Evolutionary conservation across 2,329 filamentous ascomycete genomes (phyloP).

Genomic region (Penicillium sp.): DNA sequence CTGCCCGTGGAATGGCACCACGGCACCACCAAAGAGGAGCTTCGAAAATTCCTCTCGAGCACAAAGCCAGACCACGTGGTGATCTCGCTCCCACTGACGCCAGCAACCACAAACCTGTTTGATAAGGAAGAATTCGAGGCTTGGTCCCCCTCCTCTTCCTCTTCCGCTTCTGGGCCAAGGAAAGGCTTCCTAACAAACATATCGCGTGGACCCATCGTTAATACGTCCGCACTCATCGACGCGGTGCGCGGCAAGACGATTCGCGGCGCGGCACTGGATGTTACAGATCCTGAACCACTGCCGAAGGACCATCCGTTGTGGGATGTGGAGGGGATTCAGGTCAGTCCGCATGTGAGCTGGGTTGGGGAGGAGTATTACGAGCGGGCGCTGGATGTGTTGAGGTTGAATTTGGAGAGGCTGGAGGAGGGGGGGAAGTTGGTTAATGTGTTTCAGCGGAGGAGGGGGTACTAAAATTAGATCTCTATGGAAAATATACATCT

Average conservation of each 20-base stretch:
- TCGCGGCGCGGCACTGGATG: constrained; percentile 69
- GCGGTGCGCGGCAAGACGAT: constrained; percentile 55
- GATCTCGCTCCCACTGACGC: constrained; percentile 55
- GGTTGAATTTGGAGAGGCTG: constrained; percentile 53
- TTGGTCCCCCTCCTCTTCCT: constrained; percentile 37
- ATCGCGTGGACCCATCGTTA: constrained; percentile 60
- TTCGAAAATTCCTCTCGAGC: constrained; percentile 53
- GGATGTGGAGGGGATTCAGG: constrained; percentile 63
- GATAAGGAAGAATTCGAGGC: constrained; percentile 52
- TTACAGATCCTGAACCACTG: constrained; percentile 75
- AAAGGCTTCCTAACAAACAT: constrained; percentile 68
- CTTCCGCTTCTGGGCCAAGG: constrained; percentile 23
- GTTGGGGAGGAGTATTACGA: constrained; percentile 52
- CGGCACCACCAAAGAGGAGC: constrained; percentile 48
- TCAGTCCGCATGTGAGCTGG: constrained; percentile 65
- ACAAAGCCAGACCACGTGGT: constrained; percentile 54
- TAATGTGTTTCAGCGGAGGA: constrained; percentile 59
- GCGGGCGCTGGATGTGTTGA: constrained; percentile 56
- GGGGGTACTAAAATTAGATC: constrained; percentile 52
- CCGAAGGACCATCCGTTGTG: constrained; percentile 66
- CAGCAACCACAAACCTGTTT: constrained; percentile 53
- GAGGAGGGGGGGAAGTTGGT: constrained; percentile 51
- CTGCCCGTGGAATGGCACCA: constrained; percentile 56
- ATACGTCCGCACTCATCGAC: constrained; percentile 59
- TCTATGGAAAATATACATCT: too few species aligned